Percentiles rank a stretch among this genome's conserved stretches.
phyloP scores from a whole-genome alignment of 1,139 yeast genomes.

The Lipomyces yarrowii region DNA sequence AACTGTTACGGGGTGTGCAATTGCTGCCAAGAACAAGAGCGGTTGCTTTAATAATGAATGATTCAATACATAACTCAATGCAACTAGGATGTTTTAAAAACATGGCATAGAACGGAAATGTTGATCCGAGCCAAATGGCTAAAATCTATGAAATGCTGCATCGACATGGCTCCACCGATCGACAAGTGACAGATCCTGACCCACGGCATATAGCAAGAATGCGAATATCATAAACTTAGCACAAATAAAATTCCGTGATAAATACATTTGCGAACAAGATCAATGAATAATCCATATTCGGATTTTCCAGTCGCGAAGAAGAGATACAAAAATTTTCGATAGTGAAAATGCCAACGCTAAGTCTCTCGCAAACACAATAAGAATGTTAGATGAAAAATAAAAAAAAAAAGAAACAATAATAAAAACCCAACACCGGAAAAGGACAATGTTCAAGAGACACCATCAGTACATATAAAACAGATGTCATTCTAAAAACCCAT shows the following conservation, averaged over 20 bases:
- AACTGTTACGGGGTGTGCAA: too few species aligned
- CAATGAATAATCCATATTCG: not conserved
- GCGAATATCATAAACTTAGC: not conserved
- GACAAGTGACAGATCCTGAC: not conserved
- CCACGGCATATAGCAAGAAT: not conserved
- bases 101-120: too few species aligned
- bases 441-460: not conserved
- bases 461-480: slow-evolving; percentile 2
- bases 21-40: too few species aligned
- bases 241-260: not conserved
- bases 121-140: too few species aligned
- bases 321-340: not conserved
- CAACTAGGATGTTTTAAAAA: too few species aligned
- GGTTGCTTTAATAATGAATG: too few species aligned
- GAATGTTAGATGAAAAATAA: not conserved
- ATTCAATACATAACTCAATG: too few species aligned
- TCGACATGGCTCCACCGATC: not conserved
- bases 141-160: too few species aligned
- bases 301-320: not conserved
- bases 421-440: not conserved
- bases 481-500: not conserved
- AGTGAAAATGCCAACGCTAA: not conserved
- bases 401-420: not conserved
- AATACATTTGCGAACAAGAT: not conserved
- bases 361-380: not conserved